Percentiles rank a stretch among this genome's conserved stretches.
phyloP scores from a whole-genome alignment of 495 filamentous ascomycete genomes.

The Copromyces sp. region DNA sequence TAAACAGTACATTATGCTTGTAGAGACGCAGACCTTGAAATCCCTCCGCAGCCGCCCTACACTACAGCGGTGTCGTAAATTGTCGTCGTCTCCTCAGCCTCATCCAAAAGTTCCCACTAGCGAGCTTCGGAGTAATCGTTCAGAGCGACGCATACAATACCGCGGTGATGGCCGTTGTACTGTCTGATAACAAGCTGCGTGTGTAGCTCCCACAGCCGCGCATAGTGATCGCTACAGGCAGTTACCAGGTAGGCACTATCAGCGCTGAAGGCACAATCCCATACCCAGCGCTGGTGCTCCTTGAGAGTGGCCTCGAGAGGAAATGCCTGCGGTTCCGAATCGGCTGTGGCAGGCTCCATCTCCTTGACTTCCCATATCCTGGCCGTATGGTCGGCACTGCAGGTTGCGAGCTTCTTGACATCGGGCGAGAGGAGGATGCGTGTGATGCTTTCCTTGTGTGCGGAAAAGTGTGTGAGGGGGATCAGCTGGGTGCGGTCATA shows the following conservation, averaged over 20 bases:
- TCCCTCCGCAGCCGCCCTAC: neutral
- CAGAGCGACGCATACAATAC: slow-evolving; percentile 88
- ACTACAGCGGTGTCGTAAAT: neutral
- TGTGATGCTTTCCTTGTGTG: slow-evolving; percentile 89
- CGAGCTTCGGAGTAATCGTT: slow-evolving; percentile 88
- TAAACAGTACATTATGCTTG: neutral
- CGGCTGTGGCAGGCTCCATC: slow-evolving; percentile 38
- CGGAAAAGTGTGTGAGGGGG: slow-evolving; percentile 84
- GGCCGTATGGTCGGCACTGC: slow-evolving; percentile 93
- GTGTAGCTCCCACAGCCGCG: slow-evolving; percentile 85
- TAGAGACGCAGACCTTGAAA: neutral
- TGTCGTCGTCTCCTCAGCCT: neutral
- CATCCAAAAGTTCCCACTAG: slow-evolving; percentile 18
- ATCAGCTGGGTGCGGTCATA: slow-evolving; percentile 79
- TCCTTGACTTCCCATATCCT: slow-evolving; percentile 90
- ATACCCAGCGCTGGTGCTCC: slow-evolving; percentile 97
- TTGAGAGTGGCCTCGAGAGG: slow-evolving; percentile 79
- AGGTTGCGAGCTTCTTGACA: slow-evolving; percentile 93
- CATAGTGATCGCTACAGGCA: slow-evolving; percentile 94
- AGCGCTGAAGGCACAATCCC: slow-evolving; percentile 97
- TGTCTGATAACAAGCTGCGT: slow-evolving; percentile 86
- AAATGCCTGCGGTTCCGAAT: slow-evolving; percentile 39
- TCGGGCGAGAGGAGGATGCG: slow-evolving; percentile 93
- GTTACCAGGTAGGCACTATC: slow-evolving; percentile 97
- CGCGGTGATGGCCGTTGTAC: slow-evolving; percentile 95